Evolutionary conservation across 108 stramenopile species (phyloP), one percentile per base, ranked within the genome.

Genomic region (Asterionellopsis glacialis): DNA sequence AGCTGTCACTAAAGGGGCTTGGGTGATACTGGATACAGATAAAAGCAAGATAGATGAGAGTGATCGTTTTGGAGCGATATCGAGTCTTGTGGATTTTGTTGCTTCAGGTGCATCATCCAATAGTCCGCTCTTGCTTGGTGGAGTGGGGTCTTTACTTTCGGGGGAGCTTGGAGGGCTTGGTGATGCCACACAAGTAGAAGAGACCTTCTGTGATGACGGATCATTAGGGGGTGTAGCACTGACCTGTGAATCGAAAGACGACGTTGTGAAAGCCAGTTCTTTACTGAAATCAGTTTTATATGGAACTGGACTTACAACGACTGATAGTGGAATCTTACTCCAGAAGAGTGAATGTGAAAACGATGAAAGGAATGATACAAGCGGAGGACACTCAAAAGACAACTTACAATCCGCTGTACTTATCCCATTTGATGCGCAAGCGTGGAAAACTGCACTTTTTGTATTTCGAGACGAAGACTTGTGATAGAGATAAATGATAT

Each of bases 371-470:
- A 27, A 54, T 9, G 53, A 44, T 3, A 38, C 50, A 19, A 48
- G 27, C 73, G 21, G 44, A 58, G 45, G 25, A 13, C 2, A 33
- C 2, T 33, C 33, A 7, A 33, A 33, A 33, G 33, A 7, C 2
- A 33, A 5, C 5, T 50, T 74, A 21, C 48, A 52, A 18, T 65
- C 56, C 26, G 76, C 81, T 1, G n/a, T 77, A 14, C 55, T 72
- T 14, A 41, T 82, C 26, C 81, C 81, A 12, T 82, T 77, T 42
- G 76, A 77, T 55, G 19, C 54, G 13, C 27, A 39, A 9, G 39
- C 77, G 41, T 82, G 81, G 81, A 53, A 75, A 45, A 59, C 72
- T 13, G 76, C 76, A 11, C 33, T 56, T 27, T 45, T 38, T 10
- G 14, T 67, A 11, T 41, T 51, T 13, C 26, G 52, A 4, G 57